A percentile compares a stretch with the other conserved stretches of the same genome.
Conservation (phyloP, 1,284 basidiomycete species). For the Moniliophthora roreri region DNA sequence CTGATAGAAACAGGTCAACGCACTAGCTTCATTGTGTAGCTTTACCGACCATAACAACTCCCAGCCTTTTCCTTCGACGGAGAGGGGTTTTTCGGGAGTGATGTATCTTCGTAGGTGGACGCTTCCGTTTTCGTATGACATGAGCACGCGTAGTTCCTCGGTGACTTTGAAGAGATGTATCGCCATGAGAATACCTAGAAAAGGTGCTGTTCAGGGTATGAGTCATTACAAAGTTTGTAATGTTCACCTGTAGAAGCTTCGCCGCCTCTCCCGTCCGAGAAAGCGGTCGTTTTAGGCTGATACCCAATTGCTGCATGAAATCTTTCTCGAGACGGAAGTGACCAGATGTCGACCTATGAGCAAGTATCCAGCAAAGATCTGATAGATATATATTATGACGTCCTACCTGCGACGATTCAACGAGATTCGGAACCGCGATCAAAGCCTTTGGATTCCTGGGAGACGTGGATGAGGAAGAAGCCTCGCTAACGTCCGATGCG, state of each 20-base stretch:
- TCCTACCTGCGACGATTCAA: conserved; percentile 81
- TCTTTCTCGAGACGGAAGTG: conserved; percentile 59
- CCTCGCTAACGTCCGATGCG: background rate
- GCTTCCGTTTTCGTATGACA: conserved; percentile 81
- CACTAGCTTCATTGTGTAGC: conserved; percentile 79
- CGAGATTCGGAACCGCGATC: conserved; percentile 81
- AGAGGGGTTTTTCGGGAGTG: conserved; percentile 38
- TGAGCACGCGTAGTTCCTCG: conserved; percentile 55
- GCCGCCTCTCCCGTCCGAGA: conserved; percentile 45
- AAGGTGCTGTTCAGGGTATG: background rate
- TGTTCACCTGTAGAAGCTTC: conserved; percentile 38
- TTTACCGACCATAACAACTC: conserved; percentile 66
- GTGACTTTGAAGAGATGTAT: conserved; percentile 59
- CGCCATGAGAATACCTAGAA: conserved; percentile 81
- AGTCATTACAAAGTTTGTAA: background rate
- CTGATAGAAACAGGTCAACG: conserved; percentile 23
- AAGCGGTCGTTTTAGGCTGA: conserved; percentile 30
- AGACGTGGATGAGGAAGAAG: conserved; percentile 7
- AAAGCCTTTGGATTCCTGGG: conserved; percentile 36
- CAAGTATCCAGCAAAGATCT: conserved; percentile 1
- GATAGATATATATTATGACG: background rate
- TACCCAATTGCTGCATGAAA: conserved; percentile 82
- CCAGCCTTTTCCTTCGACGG: conserved; percentile 77
- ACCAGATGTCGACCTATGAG: conserved; percentile 77
- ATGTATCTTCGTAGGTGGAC: conserved; percentile 63